These are phyloP conservation scores for Gleditsia sinensis DNA, from an alignment of 306 rosid species.

Conservation along the genomic window DNA sequence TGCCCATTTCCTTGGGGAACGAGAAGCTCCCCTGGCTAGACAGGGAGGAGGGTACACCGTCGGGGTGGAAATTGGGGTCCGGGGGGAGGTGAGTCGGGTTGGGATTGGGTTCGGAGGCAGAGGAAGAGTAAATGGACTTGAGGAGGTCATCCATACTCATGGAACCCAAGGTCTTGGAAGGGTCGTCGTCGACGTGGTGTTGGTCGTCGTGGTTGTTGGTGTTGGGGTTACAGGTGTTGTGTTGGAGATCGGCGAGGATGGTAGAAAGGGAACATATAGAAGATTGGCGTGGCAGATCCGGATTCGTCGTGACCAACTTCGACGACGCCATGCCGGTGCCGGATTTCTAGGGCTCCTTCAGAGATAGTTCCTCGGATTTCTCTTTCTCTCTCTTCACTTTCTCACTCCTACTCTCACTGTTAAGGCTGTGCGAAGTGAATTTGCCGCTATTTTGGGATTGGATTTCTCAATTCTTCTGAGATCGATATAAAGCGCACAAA, in stretches of 20 bases:
- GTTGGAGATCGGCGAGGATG: conserved; percentile 58
- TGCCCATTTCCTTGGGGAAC: conserved; percentile 19
- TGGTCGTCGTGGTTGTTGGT: no score
- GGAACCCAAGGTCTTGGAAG: conserved; percentile 38
- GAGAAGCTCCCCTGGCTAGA: conserved; percentile 26
- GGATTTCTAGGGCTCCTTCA: conserved; percentile 30
- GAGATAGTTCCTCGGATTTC: background rate
- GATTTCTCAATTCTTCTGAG: background rate
- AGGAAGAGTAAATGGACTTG: conserved; percentile 52
- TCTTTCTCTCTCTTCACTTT: background rate
- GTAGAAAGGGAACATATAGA: conserved; percentile 64
- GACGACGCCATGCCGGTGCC: conserved; percentile 67
- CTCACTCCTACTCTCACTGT: background rate
- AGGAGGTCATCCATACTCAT: conserved; percentile 71
- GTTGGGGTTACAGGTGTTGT: conserved; percentile 2
- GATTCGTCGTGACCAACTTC: conserved; percentile 57
- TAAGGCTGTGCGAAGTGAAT: background rate
- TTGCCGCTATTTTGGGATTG: background rate
- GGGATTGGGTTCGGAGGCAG: conserved; percentile 13
- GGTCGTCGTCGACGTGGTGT: background rate
- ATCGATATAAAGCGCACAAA: background rate
- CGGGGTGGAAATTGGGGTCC: conserved; percentile 8
- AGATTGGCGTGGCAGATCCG: conserved; percentile 74
- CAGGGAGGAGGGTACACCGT: background rate
- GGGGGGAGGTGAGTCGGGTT: background rate